Conservation (phyloP, 75 land plant species). For the Selaginella moellendorffii region DNA sequence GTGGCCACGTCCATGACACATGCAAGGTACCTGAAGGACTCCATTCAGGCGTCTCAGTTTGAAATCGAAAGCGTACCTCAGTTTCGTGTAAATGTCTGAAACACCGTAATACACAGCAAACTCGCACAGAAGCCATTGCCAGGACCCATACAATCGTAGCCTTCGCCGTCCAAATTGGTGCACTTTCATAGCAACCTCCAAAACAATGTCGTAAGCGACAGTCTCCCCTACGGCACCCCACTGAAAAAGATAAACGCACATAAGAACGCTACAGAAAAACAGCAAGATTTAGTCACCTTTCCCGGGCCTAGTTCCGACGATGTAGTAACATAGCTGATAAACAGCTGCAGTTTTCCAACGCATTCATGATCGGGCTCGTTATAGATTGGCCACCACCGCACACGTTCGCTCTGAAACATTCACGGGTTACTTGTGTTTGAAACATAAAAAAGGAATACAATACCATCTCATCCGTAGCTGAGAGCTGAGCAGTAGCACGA, state of each 20-base stretch:
- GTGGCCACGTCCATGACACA: constrained; percentile 98
- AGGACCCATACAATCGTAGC: constrained; percentile 40
- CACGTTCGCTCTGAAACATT: constrained; percentile 51
- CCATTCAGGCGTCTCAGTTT: neutral
- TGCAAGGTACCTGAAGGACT: constrained; percentile 61
- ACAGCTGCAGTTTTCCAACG: constrained; percentile 62
- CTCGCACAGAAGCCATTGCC: constrained; percentile 67
- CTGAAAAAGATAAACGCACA: constrained; percentile 35
- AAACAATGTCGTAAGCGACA: constrained; percentile 61
- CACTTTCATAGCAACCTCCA: constrained; percentile 62
- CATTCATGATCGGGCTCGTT: constrained; percentile 51
- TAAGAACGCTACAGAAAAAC: too few relatives aligned
- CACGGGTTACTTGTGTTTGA: neutral
- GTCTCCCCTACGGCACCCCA: constrained; percentile 76
- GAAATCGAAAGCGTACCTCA: constrained; percentile 34
- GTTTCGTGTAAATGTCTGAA: constrained; percentile 55
- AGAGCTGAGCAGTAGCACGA: constrained; percentile 34
- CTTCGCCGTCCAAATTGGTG: constrained; percentile 46
- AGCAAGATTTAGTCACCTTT: too few relatives aligned
- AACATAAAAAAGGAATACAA: constrained; percentile 1
- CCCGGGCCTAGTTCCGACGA: constrained; percentile 41
- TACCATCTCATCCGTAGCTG: constrained; percentile 44
- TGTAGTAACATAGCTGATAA: constrained; percentile 27
- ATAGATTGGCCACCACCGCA: constrained; percentile 72
- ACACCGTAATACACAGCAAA: constrained; percentile 74